Percentiles rank a stretch among this genome's conserved stretches.
These are phyloP conservation scores for Hyaloperonospora arabidopsidis DNA, from an alignment of 352 stramenopile species.

Conservation along the genomic window DNA sequence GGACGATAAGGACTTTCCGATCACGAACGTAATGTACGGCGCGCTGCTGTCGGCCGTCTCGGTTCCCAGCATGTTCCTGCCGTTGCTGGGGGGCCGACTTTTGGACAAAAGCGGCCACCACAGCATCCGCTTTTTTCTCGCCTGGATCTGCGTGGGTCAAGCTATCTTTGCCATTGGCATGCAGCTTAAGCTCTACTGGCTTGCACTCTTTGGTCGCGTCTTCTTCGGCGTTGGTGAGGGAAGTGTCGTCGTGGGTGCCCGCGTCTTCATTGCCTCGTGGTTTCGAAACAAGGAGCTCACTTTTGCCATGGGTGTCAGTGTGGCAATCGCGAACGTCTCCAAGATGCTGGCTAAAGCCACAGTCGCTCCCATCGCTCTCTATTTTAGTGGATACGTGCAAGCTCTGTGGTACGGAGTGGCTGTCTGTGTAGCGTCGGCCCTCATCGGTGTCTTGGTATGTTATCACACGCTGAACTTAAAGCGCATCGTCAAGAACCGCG, in stretches of 20 bases:
- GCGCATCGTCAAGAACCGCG: constrained; percentile 51
- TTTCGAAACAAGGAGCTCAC: constrained; percentile 79
- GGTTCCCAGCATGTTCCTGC: constrained; percentile 79
- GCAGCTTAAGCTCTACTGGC: constrained; percentile 63
- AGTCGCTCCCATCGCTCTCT: constrained; percentile 74
- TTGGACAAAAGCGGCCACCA: constrained; percentile 72
- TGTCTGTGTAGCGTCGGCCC: constrained; percentile 46
- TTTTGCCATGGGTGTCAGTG: constrained; percentile 82
- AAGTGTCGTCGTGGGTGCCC: constrained; percentile 68
- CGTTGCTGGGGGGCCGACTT: constrained; percentile 63
- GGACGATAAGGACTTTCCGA: constrained; percentile 60
- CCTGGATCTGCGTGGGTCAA: constrained; percentile 77
- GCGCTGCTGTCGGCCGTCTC: constrained; percentile 73
- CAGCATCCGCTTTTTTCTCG: constrained; percentile 73
- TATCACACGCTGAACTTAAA: constrained; percentile 58
- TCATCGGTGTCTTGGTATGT: constrained; percentile 49
- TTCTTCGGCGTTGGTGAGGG: constrained; percentile 80
- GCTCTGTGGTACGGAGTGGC: constrained; percentile 73
- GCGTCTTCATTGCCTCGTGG: constrained; percentile 80
- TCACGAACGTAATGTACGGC: constrained; percentile 83
- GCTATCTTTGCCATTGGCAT: constrained; percentile 74
- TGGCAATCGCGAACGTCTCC: constrained; percentile 86
- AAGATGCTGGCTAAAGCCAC: constrained; percentile 89
- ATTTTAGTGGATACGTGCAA: constrained; percentile 82
- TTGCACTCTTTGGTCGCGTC: constrained; percentile 71